These are phyloP conservation scores for Cylindrotheca closterium DNA, from an alignment of 108 stramenopile genomes.

Conservation along the genomic window DNA sequence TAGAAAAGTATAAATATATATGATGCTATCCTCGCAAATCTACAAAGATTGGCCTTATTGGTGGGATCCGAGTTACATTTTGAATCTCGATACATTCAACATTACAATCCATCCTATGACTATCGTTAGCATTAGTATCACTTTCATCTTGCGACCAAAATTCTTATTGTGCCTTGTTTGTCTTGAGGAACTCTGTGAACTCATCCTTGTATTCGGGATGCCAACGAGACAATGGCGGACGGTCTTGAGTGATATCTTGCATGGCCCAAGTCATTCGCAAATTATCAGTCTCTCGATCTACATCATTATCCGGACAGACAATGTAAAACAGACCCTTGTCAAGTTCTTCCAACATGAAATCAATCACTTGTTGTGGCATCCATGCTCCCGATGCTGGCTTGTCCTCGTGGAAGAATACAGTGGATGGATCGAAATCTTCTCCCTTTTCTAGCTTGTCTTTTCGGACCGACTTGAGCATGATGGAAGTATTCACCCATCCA, in stretches of 20 bases:
- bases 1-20: too few relatives aligned
- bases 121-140: too few relatives aligned
- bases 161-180: constrained; percentile 19
- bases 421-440: constrained; percentile 27
- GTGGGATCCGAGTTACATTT: too few relatives aligned
- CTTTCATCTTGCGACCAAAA: too few relatives aligned
- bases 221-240: constrained; percentile 54
- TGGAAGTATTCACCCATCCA: constrained; percentile 65
- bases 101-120: too few relatives aligned
- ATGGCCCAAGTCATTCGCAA: constrained; percentile 64
- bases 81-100: too few relatives aligned
- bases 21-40: too few relatives aligned
- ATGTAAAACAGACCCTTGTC: constrained; percentile 47
- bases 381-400: constrained; percentile 56
- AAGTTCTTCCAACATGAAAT: constrained; percentile 49
- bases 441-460: constrained; percentile 23
- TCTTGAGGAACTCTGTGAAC: constrained; percentile 23
- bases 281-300: constrained; percentile 55
- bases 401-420: constrained; percentile 49
- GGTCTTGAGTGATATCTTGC: constrained; percentile 51
- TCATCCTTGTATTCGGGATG: constrained; percentile 55
- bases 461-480: constrained; percentile 36
- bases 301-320: constrained; percentile 65
- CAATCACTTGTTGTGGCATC: constrained; percentile 62
- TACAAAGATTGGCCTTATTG: too few relatives aligned